Conservation (phyloP, 1,284 basidiomycete species). For the Inonotus hispidus region DNA sequence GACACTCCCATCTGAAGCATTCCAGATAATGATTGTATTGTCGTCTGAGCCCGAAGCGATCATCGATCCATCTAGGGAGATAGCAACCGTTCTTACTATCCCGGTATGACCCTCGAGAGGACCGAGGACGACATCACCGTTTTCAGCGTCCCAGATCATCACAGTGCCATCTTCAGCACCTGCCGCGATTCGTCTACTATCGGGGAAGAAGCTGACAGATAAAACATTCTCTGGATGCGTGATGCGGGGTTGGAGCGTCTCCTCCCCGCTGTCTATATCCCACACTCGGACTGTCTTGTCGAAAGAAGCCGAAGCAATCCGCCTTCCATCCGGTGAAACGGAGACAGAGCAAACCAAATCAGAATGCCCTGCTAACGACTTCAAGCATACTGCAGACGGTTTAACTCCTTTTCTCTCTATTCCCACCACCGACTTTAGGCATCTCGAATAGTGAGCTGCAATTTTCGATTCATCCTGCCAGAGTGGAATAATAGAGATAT, state of each 20-base stretch:
- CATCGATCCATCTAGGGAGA: constrained; percentile 6
- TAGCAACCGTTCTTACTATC: constrained; percentile 12
- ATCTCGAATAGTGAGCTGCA: background rate
- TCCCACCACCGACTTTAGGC: background rate
- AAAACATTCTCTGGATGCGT: constrained; percentile 3
- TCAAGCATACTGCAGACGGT: background rate
- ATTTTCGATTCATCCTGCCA: constrained; percentile 16
- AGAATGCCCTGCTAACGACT: constrained; percentile 15
- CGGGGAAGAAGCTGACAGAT: constrained; percentile 3
- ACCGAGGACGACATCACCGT: background rate
- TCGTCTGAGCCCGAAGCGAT: constrained; percentile 22
- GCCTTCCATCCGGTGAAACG: constrained; percentile 18
- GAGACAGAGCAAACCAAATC: constrained; percentile 9
- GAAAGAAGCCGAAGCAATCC: constrained; percentile 19
- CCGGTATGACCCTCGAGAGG: constrained; percentile 11
- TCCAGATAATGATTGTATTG: constrained; percentile 5
- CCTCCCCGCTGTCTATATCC: constrained; percentile 5
- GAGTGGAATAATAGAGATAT: constrained; percentile 23
- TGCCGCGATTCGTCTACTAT: constrained; percentile 15
- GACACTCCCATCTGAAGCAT: background rate
- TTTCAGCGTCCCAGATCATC: constrained; percentile 16
- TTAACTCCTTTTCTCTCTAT: background rate
- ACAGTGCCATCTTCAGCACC: constrained; percentile 16
- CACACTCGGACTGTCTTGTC: constrained; percentile 18
- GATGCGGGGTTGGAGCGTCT: background rate